phyloP scores from a whole-genome alignment of 2,329 filamentous ascomycete species.

The Raffaelea arxii region DNA sequence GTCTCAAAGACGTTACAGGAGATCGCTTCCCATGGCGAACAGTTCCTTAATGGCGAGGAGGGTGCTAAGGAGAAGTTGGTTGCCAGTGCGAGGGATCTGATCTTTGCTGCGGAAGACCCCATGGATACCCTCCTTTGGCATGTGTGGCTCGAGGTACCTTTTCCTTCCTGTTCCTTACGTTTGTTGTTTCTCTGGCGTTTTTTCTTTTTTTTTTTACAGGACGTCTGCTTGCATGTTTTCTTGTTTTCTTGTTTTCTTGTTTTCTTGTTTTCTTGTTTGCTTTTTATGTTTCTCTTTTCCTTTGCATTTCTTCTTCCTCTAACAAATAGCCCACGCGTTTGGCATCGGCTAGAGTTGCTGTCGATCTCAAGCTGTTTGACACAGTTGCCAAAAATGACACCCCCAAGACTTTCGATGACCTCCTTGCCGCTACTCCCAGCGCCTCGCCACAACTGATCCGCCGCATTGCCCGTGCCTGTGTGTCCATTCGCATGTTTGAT shows the following conservation, averaged over 20 bases:
- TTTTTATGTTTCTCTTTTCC: no score
- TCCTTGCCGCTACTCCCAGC: not conserved
- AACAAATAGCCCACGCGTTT: not conserved
- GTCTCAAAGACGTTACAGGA: not conserved
- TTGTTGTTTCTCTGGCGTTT: no score
- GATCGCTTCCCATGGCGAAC: not conserved
- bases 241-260: no score
- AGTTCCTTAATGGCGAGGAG: not conserved
- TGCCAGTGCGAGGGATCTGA: not conserved
- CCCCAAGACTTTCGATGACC: not conserved
- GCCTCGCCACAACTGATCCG: not conserved
- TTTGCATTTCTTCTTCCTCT: no score
- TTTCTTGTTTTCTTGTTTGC: no score
- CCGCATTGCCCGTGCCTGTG: slow-evolving; percentile 1
- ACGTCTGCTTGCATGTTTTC: no score
- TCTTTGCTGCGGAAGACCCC: slow-evolving; percentile 1
- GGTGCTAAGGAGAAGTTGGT: not conserved
- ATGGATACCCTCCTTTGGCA: slow-evolving; percentile 2
- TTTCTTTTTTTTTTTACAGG: no score
- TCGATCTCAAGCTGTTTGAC: slow-evolving; percentile 2
- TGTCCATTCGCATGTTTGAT: slow-evolving; percentile 1
- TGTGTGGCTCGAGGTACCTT: slow-evolving; percentile 2
- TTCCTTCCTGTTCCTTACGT: no score
- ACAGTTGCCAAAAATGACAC: not conserved
- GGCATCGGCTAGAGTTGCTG: not conserved